Evolutionary conservation across 768 basidiomycete genomes (phyloP).

Genomic region (Calvatia gigantea): DNA sequence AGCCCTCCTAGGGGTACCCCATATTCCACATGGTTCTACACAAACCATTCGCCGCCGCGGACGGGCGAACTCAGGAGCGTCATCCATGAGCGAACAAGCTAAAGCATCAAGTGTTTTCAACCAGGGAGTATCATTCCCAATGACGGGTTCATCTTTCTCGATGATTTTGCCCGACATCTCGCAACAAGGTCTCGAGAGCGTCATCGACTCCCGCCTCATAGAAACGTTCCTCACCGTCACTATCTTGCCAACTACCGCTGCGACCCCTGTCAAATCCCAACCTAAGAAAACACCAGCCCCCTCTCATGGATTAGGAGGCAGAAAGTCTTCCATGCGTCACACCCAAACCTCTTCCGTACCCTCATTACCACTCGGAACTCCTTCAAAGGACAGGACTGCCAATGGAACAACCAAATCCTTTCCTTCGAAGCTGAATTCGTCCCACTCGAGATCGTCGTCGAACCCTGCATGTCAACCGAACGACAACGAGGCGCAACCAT

Average conservation of each 20-base stretch:
- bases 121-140: conserved; percentile 10
- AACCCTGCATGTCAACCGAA: not conserved
- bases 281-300: not conserved
- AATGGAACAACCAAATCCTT: not conserved
- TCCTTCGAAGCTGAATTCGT: not conserved
- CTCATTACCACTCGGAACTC: not conserved
- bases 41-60: conserved; percentile 12
- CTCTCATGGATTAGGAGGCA: not conserved
- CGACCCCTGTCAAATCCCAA: conserved; percentile 9
- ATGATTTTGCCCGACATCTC: conserved; percentile 54
- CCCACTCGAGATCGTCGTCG: not conserved
- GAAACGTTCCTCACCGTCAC: conserved; percentile 71
- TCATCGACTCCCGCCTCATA: conserved; percentile 68
- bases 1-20: not conserved
- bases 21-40: conserved; percentile 8
- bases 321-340: not conserved
- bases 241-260: conserved; percentile 21
- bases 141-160: conserved; percentile 19
- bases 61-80: conserved; percentile 53
- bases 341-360: not conserved
- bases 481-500: not conserved
- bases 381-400: not conserved
- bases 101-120: conserved; percentile 10
- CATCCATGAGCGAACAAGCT: conserved; percentile 31
- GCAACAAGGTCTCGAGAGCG: conserved; percentile 64